Evolutionary conservation across 2,329 filamentous ascomycete genomes (phyloP).

Genomic region (Neonectria magnoliae): DNA sequence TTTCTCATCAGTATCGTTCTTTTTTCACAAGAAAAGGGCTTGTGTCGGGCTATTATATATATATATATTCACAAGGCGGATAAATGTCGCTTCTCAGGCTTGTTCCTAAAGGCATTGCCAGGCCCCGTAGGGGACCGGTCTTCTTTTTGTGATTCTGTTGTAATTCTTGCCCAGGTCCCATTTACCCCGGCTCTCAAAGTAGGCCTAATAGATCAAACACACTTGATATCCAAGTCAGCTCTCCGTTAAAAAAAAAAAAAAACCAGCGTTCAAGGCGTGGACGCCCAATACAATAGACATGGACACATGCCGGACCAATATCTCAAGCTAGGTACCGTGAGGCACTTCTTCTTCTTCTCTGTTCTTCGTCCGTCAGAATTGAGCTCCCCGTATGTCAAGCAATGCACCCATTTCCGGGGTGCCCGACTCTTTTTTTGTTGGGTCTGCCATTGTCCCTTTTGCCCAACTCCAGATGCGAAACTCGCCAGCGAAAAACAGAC

Average conservation of each 20-base stretch:
- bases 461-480: conserved; percentile 38
- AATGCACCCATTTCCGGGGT: conserved; percentile 20
- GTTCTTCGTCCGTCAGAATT: conserved; percentile 10
- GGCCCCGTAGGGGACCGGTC: too few relatives aligned
- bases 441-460: conserved; percentile 24
- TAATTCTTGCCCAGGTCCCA: conserved; percentile 5
- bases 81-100: too few relatives aligned
- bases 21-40: too few relatives aligned
- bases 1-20: too few relatives aligned
- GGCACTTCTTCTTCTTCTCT: conserved; percentile 15
- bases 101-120: too few relatives aligned
- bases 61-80: too few relatives aligned
- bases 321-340: conserved; percentile 25
- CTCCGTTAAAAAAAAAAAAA: conserved; percentile 8
- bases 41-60: too few relatives aligned
- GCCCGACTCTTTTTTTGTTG: conserved; percentile 19
- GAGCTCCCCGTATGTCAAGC: conserved; percentile 14
- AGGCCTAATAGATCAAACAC: conserved; percentile 9
- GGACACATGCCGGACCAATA: conserved; percentile 18
- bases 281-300: conserved; percentile 2
- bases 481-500: conserved; percentile 17
- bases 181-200: not conserved
- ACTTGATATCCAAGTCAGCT: conserved; percentile 12
- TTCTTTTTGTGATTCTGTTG: conserved; percentile 5
- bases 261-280: not conserved